phyloP scores from a whole-genome alignment of 441 rosid genomes.

The Brassica hybrid region DNA sequence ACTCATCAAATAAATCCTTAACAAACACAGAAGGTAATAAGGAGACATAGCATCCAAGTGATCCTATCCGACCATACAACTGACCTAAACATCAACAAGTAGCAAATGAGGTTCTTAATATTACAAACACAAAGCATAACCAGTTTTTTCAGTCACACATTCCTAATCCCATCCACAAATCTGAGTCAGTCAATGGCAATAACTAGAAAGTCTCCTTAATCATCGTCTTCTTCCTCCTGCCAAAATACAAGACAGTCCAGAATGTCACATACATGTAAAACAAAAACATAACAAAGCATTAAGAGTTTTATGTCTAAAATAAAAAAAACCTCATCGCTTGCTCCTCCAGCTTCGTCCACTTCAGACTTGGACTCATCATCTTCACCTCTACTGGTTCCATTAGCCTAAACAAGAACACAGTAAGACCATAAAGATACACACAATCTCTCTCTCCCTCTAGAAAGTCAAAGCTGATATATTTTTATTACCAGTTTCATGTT shows the following conservation, averaged over 20 bases:
- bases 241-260: not conserved
- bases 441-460: not conserved
- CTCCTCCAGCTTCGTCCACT: slow-evolving; percentile 48
- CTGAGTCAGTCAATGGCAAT: slow-evolving; percentile 39
- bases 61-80: slow-evolving; percentile 31
- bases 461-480: not conserved
- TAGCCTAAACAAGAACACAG: slow-evolving; percentile 48
- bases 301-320: not conserved
- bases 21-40: not conserved
- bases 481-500: slow-evolving; percentile 54
- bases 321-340: slow-evolving; percentile 35
- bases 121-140: slow-evolving; percentile 36
- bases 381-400: slow-evolving; percentile 50
- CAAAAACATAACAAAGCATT: not conserved
- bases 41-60: slow-evolving; percentile 27
- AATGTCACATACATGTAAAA: slow-evolving; percentile 18
- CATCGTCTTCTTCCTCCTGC: slow-evolving; percentile 41
- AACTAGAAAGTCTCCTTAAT: slow-evolving; percentile 18
- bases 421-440: not conserved
- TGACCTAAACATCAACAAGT: slow-evolving; percentile 22
- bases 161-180: slow-evolving; percentile 35
- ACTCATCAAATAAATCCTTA: not conserved
- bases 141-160: slow-evolving; percentile 23
- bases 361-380: slow-evolving; percentile 70
- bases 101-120: slow-evolving; percentile 32